Base-by-base conservation (phyloP, 202 grass and related monocot species). In the Cymbopogon flexuosus region DNA sequence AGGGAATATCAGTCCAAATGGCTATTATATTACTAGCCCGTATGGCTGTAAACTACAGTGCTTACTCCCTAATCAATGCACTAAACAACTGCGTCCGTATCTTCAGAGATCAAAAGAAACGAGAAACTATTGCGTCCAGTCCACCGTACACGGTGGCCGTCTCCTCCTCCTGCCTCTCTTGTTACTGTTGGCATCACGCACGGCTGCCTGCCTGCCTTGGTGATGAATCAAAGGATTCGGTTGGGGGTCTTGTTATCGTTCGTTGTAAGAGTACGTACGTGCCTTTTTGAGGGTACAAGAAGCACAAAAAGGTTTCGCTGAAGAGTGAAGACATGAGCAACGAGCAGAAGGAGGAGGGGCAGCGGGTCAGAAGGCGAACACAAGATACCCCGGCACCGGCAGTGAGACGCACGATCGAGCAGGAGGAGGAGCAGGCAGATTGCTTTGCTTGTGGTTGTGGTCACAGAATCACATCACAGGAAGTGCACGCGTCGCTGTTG, bases 401-500 rank as follows among this genome's bases (percentile, higher is more conserved):
- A 27, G 65, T 19, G 2, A 41, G 0, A 9, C 18, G 52, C 52
- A 54, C 51, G 51, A 19, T 35, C 41, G 4, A 79, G 62, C 8
- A 10, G 64, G 2, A 8, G 18, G 58, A 79, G 62, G 7, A 10
- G 64, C 2, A 8, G 18, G 58, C 10, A 61, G 22, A 21, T 61
- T 84, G 81, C 86, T 54, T 61, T 84, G 81, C 86, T 54, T 88
- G 62, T 70, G 52, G 43, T 60, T n/a, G n/a, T n/a, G n/a, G n/a
- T n/a, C 43, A 23, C 36, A 14, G 35, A 13, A 18, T 22, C 18
- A 51, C 49, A 41, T 13, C 13, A 18, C 6, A 49, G 67, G 45
- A 51, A 27, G 10, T 23, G 24, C n/a, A 2, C 16, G 29, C 30
- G 8, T 43, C 11, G 22, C 8, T 47, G 39, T n/a, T 16, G 21